phyloP scores from a whole-genome alignment of 1,284 basidiomycete species.

The Tetrapyrgos nigripes region DNA sequence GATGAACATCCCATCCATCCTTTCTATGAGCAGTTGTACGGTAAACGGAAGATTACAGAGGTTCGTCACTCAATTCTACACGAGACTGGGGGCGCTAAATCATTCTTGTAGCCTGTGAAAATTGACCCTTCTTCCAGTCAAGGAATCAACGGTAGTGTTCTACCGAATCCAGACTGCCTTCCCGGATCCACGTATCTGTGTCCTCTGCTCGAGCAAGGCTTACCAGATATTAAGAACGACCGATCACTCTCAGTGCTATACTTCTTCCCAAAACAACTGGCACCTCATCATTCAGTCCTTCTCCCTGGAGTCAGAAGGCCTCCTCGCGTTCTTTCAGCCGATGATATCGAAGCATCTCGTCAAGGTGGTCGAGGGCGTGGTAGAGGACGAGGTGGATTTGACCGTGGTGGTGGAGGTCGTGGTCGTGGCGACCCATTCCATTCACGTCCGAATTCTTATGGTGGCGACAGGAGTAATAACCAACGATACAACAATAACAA shows the following conservation, averaged over 20 bases:
- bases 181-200: constrained; percentile 91
- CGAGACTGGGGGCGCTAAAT: background rate
- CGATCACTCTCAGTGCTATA: constrained; percentile 88
- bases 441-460: constrained; percentile 37
- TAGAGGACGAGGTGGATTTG: constrained; percentile 56
- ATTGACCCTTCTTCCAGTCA: constrained; percentile 77
- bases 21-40: constrained; percentile 88
- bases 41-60: constrained; percentile 82
- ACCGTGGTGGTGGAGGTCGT: constrained; percentile 36
- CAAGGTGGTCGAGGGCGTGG: constrained; percentile 57
- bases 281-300: constrained; percentile 86
- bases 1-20: constrained; percentile 89
- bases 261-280: constrained; percentile 87
- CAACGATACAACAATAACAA: constrained; percentile 13
- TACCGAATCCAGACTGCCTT: constrained; percentile 88
- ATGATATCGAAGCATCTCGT: constrained; percentile 74
- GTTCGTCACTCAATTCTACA: constrained; percentile 51
- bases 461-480: constrained; percentile 27
- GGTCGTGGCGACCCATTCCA: constrained; percentile 48
- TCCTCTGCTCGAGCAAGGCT: constrained; percentile 62
- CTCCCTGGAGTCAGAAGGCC: constrained; percentile 78
- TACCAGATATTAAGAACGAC: constrained; percentile 88
- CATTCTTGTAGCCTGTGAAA: constrained; percentile 56
- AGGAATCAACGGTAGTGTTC: constrained; percentile 82
- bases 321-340: constrained; percentile 66